Conservation (phyloP, 2,329 filamentous ascomycete species). For the Botrytis fabae region DNA sequence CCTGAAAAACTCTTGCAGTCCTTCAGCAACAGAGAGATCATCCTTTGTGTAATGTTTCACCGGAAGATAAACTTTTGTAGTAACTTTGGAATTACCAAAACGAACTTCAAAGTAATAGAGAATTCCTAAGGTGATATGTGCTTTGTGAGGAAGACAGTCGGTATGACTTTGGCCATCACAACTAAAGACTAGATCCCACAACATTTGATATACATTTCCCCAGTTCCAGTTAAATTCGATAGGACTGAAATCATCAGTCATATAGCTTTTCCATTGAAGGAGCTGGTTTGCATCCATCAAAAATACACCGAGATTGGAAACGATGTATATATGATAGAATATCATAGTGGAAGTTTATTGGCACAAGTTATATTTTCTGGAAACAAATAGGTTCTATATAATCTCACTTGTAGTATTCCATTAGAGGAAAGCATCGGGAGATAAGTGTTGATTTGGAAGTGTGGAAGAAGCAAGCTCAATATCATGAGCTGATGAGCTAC, state of each 20-base stretch:
- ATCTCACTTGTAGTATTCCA: neutral
- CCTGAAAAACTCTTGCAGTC: neutral
- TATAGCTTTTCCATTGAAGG: neutral
- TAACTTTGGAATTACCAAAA: neutral
- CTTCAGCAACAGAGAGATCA: conserved; percentile 5
- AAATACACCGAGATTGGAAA: neutral
- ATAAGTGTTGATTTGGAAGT: neutral
- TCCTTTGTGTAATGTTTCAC: neutral
- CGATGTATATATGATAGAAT: neutral
- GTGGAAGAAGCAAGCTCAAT: neutral
- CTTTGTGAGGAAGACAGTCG: neutral
- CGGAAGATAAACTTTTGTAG: neutral
- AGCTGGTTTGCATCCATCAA: neutral
- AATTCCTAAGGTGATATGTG: neutral
- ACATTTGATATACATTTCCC: neutral
- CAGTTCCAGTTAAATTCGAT: neutral
- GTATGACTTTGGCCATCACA: neutral
- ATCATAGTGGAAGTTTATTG: neutral
- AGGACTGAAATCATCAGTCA: neutral
- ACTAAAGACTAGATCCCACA: neutral
- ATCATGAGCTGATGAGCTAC: neutral
- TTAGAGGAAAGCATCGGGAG: neutral
- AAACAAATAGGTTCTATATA: neutral
- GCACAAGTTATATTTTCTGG: neutral
- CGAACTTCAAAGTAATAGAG: conserved; percentile 12